These are phyloP conservation scores for Salix suchowensis DNA, from an alignment of 345 rosid genomes.

Conservation along the genomic window DNA sequence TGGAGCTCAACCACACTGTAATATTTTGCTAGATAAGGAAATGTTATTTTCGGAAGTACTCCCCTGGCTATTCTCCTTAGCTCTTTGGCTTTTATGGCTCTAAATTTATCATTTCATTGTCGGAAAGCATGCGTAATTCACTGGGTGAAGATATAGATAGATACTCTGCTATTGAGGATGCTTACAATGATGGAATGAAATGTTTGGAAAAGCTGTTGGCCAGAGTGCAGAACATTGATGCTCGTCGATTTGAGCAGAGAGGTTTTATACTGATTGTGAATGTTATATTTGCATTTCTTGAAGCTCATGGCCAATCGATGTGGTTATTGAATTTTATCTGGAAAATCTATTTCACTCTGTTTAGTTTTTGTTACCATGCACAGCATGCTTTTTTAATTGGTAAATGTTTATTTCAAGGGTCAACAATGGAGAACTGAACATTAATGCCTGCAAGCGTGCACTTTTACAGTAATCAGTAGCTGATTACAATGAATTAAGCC, in stretches of 20 bases:
- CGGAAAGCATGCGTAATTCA: slow-evolving; percentile 57
- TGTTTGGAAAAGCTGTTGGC: slow-evolving; percentile 41
- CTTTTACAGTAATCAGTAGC: background rate
- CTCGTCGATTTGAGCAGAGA: slow-evolving; percentile 87
- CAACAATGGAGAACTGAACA: background rate
- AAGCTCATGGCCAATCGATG: background rate
- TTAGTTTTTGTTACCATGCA: background rate
- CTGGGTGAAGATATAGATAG: slow-evolving; percentile 50
- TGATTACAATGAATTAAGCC: background rate
- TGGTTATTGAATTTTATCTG: background rate
- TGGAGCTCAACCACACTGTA: slow-evolving; percentile 60
- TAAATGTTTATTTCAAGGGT: background rate
- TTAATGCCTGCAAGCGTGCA: background rate
- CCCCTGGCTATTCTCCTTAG: background rate
- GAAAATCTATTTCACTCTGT: background rate
- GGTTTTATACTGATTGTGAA: slow-evolving; percentile 22
- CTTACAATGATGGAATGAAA: slow-evolving; percentile 31
- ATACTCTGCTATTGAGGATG: slow-evolving; percentile 26
- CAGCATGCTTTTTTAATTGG: background rate
- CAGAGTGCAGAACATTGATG: slow-evolving; percentile 76
- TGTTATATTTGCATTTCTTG: background rate
- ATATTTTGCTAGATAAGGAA: background rate
- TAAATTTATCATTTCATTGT: background rate
- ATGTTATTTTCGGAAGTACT: background rate
- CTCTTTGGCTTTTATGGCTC: background rate